Evolutionary conservation across 768 basidiomycete species (phyloP).

Genomic region (Porpolomopsis calyptriformis): DNA sequence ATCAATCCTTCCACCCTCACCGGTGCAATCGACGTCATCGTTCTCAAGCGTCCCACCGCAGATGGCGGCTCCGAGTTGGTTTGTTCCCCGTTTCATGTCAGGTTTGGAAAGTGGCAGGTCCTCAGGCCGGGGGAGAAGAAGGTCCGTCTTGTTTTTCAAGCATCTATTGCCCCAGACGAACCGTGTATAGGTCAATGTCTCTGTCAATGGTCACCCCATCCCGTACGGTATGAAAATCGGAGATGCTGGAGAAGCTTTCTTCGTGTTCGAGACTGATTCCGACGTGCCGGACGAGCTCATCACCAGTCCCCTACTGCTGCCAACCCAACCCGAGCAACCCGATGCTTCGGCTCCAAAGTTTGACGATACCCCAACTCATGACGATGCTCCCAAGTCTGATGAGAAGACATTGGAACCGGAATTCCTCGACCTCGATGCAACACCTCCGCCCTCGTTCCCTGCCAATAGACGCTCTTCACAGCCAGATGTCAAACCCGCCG

Average conservation of each 20-base stretch:
- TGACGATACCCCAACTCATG: slow-evolving; percentile 31
- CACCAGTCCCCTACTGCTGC: slow-evolving; percentile 81
- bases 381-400: slow-evolving; percentile 13
- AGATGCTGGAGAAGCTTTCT: slow-evolving; percentile 97
- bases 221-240: slow-evolving; percentile 98
- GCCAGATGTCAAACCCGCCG: slow-evolving; percentile 9
- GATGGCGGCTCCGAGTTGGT: slow-evolving; percentile 59
- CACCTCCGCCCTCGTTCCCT: slow-evolving; percentile 12
- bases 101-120: slow-evolving; percentile 96
- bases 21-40: slow-evolving; percentile 98
- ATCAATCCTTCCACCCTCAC: slow-evolving; percentile 96
- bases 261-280: slow-evolving; percentile 93
- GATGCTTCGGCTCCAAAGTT: slow-evolving; percentile 24
- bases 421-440: slow-evolving; percentile 73
- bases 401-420: slow-evolving; percentile 50
- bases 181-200: slow-evolving; percentile 63
- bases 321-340: slow-evolving; percentile 38
- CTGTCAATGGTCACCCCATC: slow-evolving; percentile 74
- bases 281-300: slow-evolving; percentile 90
- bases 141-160: slow-evolving; percentile 33
- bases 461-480: too few species aligned
- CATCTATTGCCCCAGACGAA: neutral
- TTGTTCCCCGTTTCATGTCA: slow-evolving; percentile 94
- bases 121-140: slow-evolving; percentile 90
- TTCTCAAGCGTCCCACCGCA: slow-evolving; percentile 65